These are phyloP conservation scores for Aaosphaeria arxii DNA, from an alignment of 2,329 filamentous ascomycete genomes.

Conservation along the genomic window DNA sequence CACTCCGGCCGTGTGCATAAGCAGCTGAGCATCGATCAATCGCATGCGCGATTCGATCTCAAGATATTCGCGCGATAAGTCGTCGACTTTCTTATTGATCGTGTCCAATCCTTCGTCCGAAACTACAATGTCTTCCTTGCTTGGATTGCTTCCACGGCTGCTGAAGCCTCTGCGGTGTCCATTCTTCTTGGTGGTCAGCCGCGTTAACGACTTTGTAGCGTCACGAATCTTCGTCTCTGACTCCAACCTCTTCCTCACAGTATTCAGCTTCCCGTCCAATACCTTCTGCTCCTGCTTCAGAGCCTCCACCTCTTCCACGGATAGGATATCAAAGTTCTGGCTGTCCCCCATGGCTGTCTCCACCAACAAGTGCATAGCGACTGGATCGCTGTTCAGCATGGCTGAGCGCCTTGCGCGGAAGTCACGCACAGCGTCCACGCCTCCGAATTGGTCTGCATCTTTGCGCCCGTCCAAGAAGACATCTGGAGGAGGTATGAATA, in stretches of 20 bases:
- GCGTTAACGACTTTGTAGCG: slow-evolving; percentile 81
- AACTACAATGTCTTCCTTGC: slow-evolving; percentile 42
- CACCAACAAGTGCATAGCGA: slow-evolving; percentile 87
- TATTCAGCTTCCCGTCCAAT: slow-evolving; percentile 74
- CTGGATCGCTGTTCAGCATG: slow-evolving; percentile 49
- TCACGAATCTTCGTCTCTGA: slow-evolving; percentile 94
- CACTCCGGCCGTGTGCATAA: slow-evolving; percentile 90
- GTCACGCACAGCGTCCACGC: slow-evolving; percentile 25
- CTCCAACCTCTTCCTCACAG: slow-evolving; percentile 75
- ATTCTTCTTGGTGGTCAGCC: slow-evolving; percentile 66
- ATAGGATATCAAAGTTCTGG: slow-evolving; percentile 77
- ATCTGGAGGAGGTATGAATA: slow-evolving; percentile 37
- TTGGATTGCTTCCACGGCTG: slow-evolving; percentile 46
- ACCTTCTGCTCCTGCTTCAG: slow-evolving; percentile 82
- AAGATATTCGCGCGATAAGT: slow-evolving; percentile 77
- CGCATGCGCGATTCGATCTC: slow-evolving; percentile 70
- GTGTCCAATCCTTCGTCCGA: slow-evolving; percentile 72
- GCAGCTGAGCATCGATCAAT: slow-evolving; percentile 71
- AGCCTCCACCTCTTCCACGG: slow-evolving; percentile 85
- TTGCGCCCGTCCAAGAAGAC: slow-evolving; percentile 32
- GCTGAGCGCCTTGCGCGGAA: slow-evolving; percentile 28
- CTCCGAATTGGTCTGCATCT: slow-evolving; percentile 22
- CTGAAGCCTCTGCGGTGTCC: slow-evolving; percentile 51
- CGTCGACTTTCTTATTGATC: slow-evolving; percentile 79
- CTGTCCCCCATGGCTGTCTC: slow-evolving; percentile 92